Base-by-base conservation (phyloP, 352 stramenopile genomes). In the Phytophthora idaei region DNA sequence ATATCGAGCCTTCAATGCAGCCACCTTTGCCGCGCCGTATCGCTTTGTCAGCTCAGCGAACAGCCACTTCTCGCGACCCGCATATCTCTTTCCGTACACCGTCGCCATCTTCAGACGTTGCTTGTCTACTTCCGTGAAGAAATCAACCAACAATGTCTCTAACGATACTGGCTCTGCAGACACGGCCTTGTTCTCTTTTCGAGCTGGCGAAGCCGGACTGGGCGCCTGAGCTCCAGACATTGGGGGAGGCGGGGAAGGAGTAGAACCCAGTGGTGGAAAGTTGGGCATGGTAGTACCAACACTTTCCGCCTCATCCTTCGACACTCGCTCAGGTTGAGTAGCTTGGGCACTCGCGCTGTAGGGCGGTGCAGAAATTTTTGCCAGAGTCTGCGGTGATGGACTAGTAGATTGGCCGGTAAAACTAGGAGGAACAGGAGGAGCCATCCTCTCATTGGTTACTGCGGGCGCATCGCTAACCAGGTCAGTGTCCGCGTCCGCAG, bases 61-160 rank as follows among this genome's bases (percentile, higher is more conserved):
- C 25, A 94, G 49, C 45, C 74, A 81, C n/a, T 87, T 77, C 46
- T 92, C 83, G 48, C 80, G 78, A 7, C 77, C 80, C 27, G 73
- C 73, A 62, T 94, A 94, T n/a, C 85, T 66, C 54, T 82, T 87
- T 2, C 73, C 71, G 51, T 92, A 92, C 36, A 81, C 78, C 51
- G 81, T 77, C 3, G 81, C 85, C 81, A 91, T 92, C 15, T 73
- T 79, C 28, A 89, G 17, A 41, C 83, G 85, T 25, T 67, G 77
- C 56, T 78, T 81, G 57, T 94, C 85, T 6, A 88, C 70, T 46
- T 80, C 61, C 2, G 67, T 80, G 53, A 90, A 94, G 53, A 94
- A 94, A 14, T 84, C 74, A 6, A 77, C 46, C 29, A 94, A 47
- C n/a, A 89, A 59, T 27, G 69, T 67, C 57, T 93, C 75, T n/a